phyloP scores from a whole-genome alignment of 1,284 basidiomycete genomes.

The Termitomyces sp. region DNA sequence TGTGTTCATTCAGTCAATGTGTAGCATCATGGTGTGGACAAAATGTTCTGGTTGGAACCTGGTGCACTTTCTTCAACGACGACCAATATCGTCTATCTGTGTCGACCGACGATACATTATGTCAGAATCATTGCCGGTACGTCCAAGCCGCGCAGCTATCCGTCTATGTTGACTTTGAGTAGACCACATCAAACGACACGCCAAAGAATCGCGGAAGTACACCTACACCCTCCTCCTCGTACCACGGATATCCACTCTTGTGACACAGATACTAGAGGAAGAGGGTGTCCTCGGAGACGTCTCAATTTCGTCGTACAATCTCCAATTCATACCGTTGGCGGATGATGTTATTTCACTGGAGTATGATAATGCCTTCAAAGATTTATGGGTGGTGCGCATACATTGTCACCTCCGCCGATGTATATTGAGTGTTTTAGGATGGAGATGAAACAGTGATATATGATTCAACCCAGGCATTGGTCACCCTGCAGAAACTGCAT shows the following conservation, averaged over 20 bases:
- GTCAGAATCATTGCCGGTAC: constrained; percentile 89
- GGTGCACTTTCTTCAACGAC: constrained; percentile 82
- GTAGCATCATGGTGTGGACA: constrained; percentile 97
- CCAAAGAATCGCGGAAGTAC: constrained; percentile 64
- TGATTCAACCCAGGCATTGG: constrained; percentile 83
- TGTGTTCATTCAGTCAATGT: constrained; percentile 1
- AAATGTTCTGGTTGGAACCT: constrained; percentile 98
- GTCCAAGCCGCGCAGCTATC: constrained; percentile 15
- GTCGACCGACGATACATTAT: constrained; percentile 80
- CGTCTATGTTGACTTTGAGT: constrained; percentile 21
- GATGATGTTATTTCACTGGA: constrained; percentile 89
- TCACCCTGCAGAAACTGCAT: constrained; percentile 82
- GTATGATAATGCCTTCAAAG: constrained; percentile 76
- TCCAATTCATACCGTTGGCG: constrained; percentile 91
- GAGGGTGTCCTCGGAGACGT: constrained; percentile 91
- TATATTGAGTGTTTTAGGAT: constrained; percentile 48
- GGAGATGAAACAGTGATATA: constrained; percentile 92
- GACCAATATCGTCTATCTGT: constrained; percentile 91
- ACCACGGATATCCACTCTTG: constrained; percentile 84
- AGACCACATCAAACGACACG: constrained; percentile 87
- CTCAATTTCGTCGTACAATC: constrained; percentile 78
- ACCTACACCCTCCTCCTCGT: constrained; percentile 89
- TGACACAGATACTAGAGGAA: constrained; percentile 80
- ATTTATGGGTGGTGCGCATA: constrained; percentile 75
- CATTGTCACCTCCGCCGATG: background rate